Conservation (phyloP, 352 stramenopile genomes). For the Globisporangium yorkense region DNA sequence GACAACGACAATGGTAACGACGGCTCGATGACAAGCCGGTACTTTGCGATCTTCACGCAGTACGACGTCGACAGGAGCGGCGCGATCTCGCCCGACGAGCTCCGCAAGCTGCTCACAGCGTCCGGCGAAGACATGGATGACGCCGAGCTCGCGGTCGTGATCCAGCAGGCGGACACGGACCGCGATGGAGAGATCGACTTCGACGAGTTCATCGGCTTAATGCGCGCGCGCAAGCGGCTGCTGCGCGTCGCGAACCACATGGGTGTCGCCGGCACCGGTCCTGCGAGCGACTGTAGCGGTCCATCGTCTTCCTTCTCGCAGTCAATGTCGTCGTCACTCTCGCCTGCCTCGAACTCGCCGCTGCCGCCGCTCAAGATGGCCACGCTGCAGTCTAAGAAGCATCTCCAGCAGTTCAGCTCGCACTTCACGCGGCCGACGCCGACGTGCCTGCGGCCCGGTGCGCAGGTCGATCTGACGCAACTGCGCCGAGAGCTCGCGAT, state of each 20-base stretch:
- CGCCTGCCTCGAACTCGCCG: conserved; percentile 8
- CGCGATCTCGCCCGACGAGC: conserved; percentile 63
- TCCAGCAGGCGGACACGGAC: conserved; percentile 63
- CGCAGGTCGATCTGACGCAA: conserved; percentile 41
- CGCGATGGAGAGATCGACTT: conserved; percentile 76
- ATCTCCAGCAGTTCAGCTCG: conserved; percentile 35
- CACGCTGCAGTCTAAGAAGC: conserved; percentile 37
- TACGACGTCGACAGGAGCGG: conserved; percentile 80
- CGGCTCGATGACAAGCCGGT: conserved; percentile 30
- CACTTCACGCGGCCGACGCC: conserved; percentile 49
- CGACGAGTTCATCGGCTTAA: conserved; percentile 70
- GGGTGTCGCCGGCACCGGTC: conserved; percentile 36
- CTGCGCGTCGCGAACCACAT: conserved; percentile 65
- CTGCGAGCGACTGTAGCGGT: background rate
- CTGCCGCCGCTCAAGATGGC: conserved; percentile 61
- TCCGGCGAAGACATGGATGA: conserved; percentile 78
- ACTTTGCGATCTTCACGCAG: conserved; percentile 53
- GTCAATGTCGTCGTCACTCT: conserved; percentile 1
- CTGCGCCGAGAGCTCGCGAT: conserved; percentile 72
- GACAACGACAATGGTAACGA: conserved; percentile 6
- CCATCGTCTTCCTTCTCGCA: conserved; percentile 1
- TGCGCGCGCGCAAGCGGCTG: conserved; percentile 72
- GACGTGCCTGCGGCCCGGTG: conserved; percentile 44
- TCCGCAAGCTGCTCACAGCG: conserved; percentile 44
- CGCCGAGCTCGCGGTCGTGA: conserved; percentile 53